Evolutionary conservation across 768 basidiomycete species (phyloP).

Genomic region (Serendipita sp.): DNA sequence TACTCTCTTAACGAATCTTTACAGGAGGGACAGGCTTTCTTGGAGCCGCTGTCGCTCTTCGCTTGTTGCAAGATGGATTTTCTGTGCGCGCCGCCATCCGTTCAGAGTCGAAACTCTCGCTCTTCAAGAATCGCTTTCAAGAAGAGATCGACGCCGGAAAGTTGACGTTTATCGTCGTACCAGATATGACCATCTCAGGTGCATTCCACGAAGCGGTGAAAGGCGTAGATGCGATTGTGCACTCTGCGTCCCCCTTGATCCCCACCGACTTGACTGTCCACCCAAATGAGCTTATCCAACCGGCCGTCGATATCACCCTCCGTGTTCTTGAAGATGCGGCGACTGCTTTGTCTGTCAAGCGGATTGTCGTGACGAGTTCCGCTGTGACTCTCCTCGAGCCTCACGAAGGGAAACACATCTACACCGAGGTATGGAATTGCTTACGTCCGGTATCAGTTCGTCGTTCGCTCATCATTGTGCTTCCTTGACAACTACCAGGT

Average conservation of each 20-base stretch:
- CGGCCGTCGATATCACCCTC: slow-evolving; percentile 58
- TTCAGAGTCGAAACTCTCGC: slow-evolving; percentile 16
- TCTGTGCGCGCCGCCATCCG: slow-evolving; percentile 26
- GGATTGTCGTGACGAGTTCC: slow-evolving; percentile 57
- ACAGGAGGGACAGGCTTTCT: slow-evolving; percentile 12
- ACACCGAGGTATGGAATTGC: slow-evolving; percentile 16
- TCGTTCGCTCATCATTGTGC: neutral
- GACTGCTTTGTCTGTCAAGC: slow-evolving; percentile 44
- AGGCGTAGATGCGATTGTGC: slow-evolving; percentile 56
- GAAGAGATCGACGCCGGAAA: neutral
- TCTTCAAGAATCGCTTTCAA: neutral
- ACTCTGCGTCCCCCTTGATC: slow-evolving; percentile 43
- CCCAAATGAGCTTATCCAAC: slow-evolving; percentile 39
- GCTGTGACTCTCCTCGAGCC: slow-evolving; percentile 30
- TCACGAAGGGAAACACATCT: slow-evolving; percentile 11
- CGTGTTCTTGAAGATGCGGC: slow-evolving; percentile 43
- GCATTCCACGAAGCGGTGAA: slow-evolving; percentile 71
- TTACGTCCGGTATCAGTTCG: slow-evolving; percentile 15
- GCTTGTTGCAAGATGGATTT: slow-evolving; percentile 17
- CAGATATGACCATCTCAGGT: slow-evolving; percentile 17
- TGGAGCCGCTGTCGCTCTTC: slow-evolving; percentile 12
- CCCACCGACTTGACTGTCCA: neutral
- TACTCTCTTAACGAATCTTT: neutral
- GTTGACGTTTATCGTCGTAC: neutral
- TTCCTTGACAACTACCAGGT: neutral